These are phyloP conservation scores for Globisporangium nodosum DNA, from an alignment of 352 stramenopile genomes.

Conservation along the genomic window DNA sequence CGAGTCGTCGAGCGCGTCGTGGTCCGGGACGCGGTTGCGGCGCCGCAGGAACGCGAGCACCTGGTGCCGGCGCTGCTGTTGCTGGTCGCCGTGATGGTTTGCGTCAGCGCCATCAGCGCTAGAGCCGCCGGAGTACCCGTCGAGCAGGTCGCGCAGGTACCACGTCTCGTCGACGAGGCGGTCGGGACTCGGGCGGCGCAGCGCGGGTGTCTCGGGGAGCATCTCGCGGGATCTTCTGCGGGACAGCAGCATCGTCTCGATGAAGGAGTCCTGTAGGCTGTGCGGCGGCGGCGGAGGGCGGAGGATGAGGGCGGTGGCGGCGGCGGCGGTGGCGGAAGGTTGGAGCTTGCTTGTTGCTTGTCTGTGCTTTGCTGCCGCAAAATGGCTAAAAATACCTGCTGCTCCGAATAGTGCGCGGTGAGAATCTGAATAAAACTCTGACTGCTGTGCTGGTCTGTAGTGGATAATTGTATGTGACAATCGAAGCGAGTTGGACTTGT, in stretches of 20 bases:
- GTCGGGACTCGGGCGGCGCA: conserved; percentile 16
- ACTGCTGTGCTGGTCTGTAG: too few relatives aligned
- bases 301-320: too few relatives aligned
- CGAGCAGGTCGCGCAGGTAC: conserved; percentile 33
- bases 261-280: too few relatives aligned
- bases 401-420: too few relatives aligned
- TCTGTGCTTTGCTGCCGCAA: too few relatives aligned
- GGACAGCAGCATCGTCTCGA: conserved; percentile 33
- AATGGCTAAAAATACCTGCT: too few relatives aligned
- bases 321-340: too few relatives aligned
- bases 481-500: too few relatives aligned
- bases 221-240: conserved; percentile 39
- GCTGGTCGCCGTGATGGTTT: background rate
- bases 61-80: conserved; percentile 10
- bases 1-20: conserved; percentile 13
- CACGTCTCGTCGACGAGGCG: conserved; percentile 25
- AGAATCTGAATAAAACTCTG: too few relatives aligned
- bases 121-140: conserved; percentile 6
- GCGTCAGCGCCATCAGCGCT: background rate
- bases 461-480: too few relatives aligned
- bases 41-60: conserved; percentile 28
- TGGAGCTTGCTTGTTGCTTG: too few relatives aligned
- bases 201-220: conserved; percentile 17
- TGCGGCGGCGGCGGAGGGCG: too few relatives aligned
- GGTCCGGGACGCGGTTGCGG: conserved; percentile 19